Evolutionary conservation across 495 filamentous ascomycete genomes (phyloP), one percentile per base, ranked within the genome.

Genomic region (Hyphodiscus hymeniophilus): DNA sequence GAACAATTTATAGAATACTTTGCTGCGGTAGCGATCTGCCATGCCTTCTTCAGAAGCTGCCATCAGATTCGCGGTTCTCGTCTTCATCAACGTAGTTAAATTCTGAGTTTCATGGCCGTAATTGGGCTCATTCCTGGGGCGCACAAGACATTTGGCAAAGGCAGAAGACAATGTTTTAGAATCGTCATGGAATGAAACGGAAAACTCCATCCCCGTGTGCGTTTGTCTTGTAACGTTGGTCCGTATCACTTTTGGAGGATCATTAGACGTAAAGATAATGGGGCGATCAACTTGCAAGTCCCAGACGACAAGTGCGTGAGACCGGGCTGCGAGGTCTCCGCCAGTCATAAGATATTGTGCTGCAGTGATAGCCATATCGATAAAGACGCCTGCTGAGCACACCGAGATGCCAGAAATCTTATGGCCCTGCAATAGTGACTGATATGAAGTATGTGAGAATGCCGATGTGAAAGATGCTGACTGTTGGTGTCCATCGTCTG

Each of bases 1-100:
- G 51, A 90, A 83, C 8, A 88, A 66, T 57, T 82, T 83, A 64
- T 91, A 90, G 2, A 79, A 77, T 63, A 88, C 75, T 15, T 76
- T 74, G 1, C 76, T 71, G 45, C 77, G 76, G 59, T 87, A 60
- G 64, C 71, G 73, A 42, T 79, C 76, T 11, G 79, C 78, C 6
- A 71, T 62, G 4, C 74, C 71, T 0, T 60, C 7, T 22, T 39
- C 7, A 7, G 74, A 75, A 13, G 67, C 74, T 26, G 72, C 66
- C 61, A 69, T 66, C 2, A 80, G 60, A 1, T 57, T 38, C 21
- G 71, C 63, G 42, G 77, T 68, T 42, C 74, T 67, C 4, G 61
- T 59, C 45, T 64, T 78, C 73, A 36, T n/a, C 17, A 18, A 36
- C 6, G 4, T 4, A 36, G 17, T 6, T 3, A 5, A 4, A 6